Evolutionary conservation across 495 filamentous ascomycete species (phyloP), one percentile per base, ranked within the genome.

Genomic region (Beverwykella pulmonaria): DNA sequence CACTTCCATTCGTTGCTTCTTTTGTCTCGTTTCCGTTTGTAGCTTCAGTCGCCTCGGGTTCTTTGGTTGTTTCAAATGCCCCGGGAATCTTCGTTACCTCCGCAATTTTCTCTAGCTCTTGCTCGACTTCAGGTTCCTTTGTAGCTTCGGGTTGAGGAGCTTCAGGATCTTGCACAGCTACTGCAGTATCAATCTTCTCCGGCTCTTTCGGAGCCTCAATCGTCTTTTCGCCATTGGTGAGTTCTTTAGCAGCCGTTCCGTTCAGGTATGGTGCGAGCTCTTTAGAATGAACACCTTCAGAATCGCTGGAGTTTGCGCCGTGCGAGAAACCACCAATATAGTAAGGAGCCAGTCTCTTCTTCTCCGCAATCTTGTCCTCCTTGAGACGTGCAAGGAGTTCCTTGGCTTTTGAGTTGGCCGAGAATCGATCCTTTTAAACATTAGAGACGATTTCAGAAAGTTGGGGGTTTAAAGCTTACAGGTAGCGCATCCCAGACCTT

Each of bases 401-500:
- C 50, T 62, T 30, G 29, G 68, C 63, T 39, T 67, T 67, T 0
- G 34, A 14, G 57, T 70, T 65, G n/a, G 68, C 62, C 19, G 68
- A 70, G 48, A 70, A 70, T 2, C 63, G 62, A 50, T 70, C 68
- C 68, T 69, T 29, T 14, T 9, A 27, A 10, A 26, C 2, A 3
- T n/a, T 15, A 44, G 9, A 44, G 17, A 2, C 39, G 17, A 10
- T 44, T 44, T n/a, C 2, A 12, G 3, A 44, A n/a, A n/a, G 15
- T 44, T 44, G 17, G 8, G 17, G 39, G 17, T 3, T 2, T n/a
- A n/a, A 14, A 15, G 47, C 67, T 54, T 61, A 69, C 77, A 15
- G 78, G 78, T 19, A 80, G 70, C 9, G 69, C 71, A 63, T 80
- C 77, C 78, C 78, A 80, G 48, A 76, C 77, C 55, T 71, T 76